Evolutionary conservation across 768 basidiomycete genomes (phyloP), one percentile per base, ranked within the genome.

Genomic region (Naganishia antarctica): DNA sequence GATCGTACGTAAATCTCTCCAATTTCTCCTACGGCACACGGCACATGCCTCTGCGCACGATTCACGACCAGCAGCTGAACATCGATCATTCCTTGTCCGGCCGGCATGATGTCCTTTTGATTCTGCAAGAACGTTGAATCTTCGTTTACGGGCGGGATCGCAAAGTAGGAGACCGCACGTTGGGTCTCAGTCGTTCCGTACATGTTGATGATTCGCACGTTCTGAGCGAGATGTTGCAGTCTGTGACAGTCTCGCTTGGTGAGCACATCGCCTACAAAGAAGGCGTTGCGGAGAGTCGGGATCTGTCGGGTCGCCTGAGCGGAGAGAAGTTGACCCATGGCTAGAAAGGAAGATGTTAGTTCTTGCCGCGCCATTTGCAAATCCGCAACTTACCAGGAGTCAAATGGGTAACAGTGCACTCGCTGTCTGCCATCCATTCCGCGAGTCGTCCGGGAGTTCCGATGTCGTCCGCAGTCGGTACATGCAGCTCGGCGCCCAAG

Each of bases 131-230:
- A 97, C 1, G 91, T 92, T 0, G 87, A 83, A 73, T 98, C 92
- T 61, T 82, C 82, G 8, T 86, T 80, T 9, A 94, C 84, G 59
- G 89, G 84, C 1, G 94, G 92, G 70, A 98, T 91, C 23, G 86
- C 83, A 74, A 93, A 97, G 80, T 97, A 98, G 23, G 93, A 97
- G 11, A 99, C 96, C 1, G 96, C 96, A 59, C 96, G 89, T 76
- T 99, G 96, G 8, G 96, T 98, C 79, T 99, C 96, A 23, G 96
- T 99, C 7, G 96, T 98, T 16, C 96, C 96, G 77, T 97, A 99
- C 96, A 99, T 99, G 82, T 99, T 99, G 78, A 98, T 87, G 74
- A 99, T 97, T 34, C 86, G 82, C 15, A 93, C 91, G 70, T 98
- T 96, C 13, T 85, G 80, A 1, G 94, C 96, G 50, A 99, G 86